Evolutionary conservation across 257 asterid species (phyloP).

Genomic region (Dorcoceras hygrometricum): DNA sequence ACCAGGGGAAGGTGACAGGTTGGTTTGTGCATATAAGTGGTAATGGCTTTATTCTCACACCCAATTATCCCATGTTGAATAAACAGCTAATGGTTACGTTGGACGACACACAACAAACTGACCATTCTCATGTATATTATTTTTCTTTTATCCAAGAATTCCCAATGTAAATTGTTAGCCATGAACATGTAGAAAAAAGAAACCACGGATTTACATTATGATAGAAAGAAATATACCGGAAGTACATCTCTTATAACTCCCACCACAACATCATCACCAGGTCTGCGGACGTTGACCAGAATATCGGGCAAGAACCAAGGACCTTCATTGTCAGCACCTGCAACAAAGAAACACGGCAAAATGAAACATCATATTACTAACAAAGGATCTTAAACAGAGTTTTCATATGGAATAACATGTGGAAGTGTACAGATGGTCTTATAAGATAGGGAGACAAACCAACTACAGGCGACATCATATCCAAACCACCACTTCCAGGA

Average conservation of each 20-base stretch:
- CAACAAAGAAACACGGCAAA: slow-evolving; percentile 19
- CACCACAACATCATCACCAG: slow-evolving; percentile 56
- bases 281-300: slow-evolving; percentile 66
- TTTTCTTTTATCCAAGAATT: background rate
- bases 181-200: background rate
- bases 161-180: background rate
- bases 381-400: background rate
- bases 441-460: slow-evolving; percentile 42
- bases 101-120: background rate
- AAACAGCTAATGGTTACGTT: background rate
- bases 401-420: background rate
- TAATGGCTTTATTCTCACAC: background rate
- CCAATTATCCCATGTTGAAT: background rate
- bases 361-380: background rate
- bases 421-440: background rate
- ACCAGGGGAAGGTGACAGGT: too few species aligned
- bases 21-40: background rate
- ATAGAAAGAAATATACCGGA: slow-evolving; percentile 47
- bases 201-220: background rate
- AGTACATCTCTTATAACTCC: slow-evolving; percentile 83
- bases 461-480: slow-evolving; percentile 91
- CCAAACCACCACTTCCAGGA: slow-evolving; percentile 94
- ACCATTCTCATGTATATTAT: too few species aligned
- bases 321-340: slow-evolving; percentile 84
- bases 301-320: slow-evolving; percentile 83